Base-by-base conservation (phyloP, 768 basidiomycete species). In the Scleroderma citrinum region DNA sequence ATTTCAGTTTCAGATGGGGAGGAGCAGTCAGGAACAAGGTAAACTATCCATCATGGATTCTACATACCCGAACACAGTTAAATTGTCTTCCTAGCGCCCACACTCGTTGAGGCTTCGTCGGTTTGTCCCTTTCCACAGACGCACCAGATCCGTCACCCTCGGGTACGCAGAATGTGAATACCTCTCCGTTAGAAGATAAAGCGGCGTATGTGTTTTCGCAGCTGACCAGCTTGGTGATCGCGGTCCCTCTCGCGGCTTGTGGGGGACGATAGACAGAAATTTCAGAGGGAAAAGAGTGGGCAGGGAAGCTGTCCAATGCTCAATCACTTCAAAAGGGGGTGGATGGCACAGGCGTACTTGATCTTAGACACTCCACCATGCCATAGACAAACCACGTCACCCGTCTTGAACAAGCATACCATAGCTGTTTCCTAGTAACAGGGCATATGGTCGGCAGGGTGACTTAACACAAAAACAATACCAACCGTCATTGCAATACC, bases 71-170 rank as follows among this genome's bases (percentile, higher is more conserved):
- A 30, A 92, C 91, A 13, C 87, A 83, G 51, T 87, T 91, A 59
- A 89, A 90, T 54, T 88, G 83, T 64, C 87, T 91, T 52, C 88
- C 73, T 44, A 95, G 69, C 0, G 90, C 87, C 95, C 94, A 97
- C 7, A 91, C 82, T 21, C 91, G 81, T 63, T 94, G 91, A 0
- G 95, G 92, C 57, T 86, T 87, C 49, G 87, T 77, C 46, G 55
- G 59, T 20, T 59, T 68, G 16, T 67, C 69, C 53, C 66, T 70
- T 40, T 65, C 64, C 52, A 42, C 57, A 21, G 58, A 29, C 3
- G 32, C 44, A 17, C 49, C 57, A 20, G 39, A 44, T 3, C 50
- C 61, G 30, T 61, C 60, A 17, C 59, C 56, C 20, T 71, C 69
- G 16, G 64, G 47, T 34, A 72, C 65, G 3, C 75, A 70, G 60